Conservation (phyloP, 2,329 filamentous ascomycete species). For the Blastomyces parvus region DNA sequence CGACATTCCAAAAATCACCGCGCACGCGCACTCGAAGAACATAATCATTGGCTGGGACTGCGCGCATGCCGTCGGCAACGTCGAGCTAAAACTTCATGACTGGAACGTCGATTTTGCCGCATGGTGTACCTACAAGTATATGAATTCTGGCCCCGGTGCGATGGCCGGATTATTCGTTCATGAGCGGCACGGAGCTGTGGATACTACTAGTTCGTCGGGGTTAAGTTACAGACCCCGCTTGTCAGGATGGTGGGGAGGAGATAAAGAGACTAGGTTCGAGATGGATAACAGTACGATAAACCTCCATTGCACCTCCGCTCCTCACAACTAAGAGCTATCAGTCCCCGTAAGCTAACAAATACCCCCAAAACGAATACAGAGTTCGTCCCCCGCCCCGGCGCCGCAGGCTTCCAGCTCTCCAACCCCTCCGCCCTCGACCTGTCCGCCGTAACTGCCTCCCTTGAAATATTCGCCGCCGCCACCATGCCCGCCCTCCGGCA, state of each 20-base stretch:
- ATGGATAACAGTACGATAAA: conserved; percentile 58
- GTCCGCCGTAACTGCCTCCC: conserved; percentile 60
- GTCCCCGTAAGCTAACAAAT: background rate
- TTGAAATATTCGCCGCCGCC: conserved; percentile 65
- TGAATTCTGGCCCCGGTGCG: conserved; percentile 73
- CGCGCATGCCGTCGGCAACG: conserved; percentile 77
- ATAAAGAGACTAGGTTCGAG: conserved; percentile 64
- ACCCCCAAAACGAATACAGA: conserved; percentile 23
- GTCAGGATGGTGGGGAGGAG: conserved; percentile 78
- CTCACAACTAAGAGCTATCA: background rate
- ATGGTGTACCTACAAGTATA: conserved; percentile 94
- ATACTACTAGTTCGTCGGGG: conserved; percentile 14
- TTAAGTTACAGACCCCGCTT: conserved; percentile 55
- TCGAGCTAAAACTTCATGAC: conserved; percentile 67
- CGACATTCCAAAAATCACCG: conserved; percentile 71
- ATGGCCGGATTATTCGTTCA: conserved; percentile 78
- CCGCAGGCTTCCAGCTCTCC: conserved; percentile 72
- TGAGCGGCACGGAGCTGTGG: conserved; percentile 52
- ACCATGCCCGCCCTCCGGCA: conserved; percentile 57
- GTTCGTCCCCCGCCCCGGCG: conserved; percentile 68
- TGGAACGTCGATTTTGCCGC: conserved; percentile 88
- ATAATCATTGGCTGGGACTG: conserved; percentile 80
- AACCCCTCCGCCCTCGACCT: conserved; percentile 75
- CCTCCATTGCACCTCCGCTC: background rate
- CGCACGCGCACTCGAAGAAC: conserved; percentile 60